Evolutionary conservation across 768 basidiomycete species (phyloP), one percentile per base, ranked within the genome.

Genomic region (Suillus brevipes): DNA sequence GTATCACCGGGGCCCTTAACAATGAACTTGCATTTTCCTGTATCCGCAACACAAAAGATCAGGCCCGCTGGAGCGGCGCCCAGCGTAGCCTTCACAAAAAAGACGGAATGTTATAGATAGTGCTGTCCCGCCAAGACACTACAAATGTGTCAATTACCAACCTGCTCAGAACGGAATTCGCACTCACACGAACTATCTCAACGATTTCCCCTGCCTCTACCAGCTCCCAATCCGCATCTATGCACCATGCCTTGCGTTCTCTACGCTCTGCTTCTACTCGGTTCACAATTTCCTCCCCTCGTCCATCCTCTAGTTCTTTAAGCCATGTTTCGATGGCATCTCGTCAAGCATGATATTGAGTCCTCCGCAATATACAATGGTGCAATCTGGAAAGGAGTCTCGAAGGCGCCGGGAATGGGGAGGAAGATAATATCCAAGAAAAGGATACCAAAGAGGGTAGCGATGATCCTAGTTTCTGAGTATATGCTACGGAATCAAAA

Each of bases 1-100:
- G 71, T 79, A 78, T 99, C 97, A 6, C 92, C 92, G 0, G 97
- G 96, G 0, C 97, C 94, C 75, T 99, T 99, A 66, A 99, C 97
- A 23, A 95, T 90, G 72, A 98, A 98, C 70, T 89, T 89, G 74
- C 88, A 90, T 25, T 80, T 72, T 31, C 79, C 74, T 61, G 81
- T 77, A 60, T 82, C 77, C 6, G 77, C 71, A 63, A 99, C 2
- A 98, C 78, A 65, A 97, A 87, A 99, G 82, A 79, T 99, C 97
- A 2, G 97, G 97, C 0, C 93, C 91, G 0, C 97, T 97, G 31
- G 91, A 89, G 40, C 84, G 81, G 28, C 95, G 84, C 40, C 88
- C 89, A 1, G 81, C 81, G 73, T 97, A 98, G 72, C 97, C 92
- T 77, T 99, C 93, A 69, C 89, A 92, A 70, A 99, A 85, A 67